Evolutionary conservation across 768 basidiomycete genomes (phyloP).

Genomic region (Gloeopeniophorella convolvens): DNA sequence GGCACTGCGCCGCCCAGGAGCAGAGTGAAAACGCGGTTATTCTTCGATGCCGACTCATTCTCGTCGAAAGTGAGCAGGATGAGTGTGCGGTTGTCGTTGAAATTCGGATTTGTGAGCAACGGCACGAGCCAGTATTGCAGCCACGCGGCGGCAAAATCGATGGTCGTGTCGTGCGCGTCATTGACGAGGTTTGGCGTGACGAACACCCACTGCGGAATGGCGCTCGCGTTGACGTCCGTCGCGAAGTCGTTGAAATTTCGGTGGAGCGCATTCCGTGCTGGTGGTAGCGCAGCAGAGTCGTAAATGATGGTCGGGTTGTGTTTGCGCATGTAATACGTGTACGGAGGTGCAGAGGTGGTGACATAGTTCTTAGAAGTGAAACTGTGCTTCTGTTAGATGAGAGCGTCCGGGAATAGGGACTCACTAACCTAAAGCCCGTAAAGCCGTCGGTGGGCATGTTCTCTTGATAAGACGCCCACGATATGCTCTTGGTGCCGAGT

Average conservation of each 20-base stretch:
- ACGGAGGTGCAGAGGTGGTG: slow-evolving; percentile 26
- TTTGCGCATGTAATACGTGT: slow-evolving; percentile 50
- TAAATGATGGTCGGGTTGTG: slow-evolving; percentile 48
- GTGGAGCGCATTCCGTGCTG: slow-evolving; percentile 37
- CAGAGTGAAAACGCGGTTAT: slow-evolving; percentile 42
- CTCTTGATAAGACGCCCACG: slow-evolving; percentile 33
- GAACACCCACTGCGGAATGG: slow-evolving; percentile 53
- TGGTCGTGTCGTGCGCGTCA: slow-evolving; percentile 54
- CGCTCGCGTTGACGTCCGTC: slow-evolving; percentile 41
- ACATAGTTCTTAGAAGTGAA: slow-evolving; percentile 34
- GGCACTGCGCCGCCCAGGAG: slow-evolving; percentile 45
- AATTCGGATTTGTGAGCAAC: slow-evolving; percentile 40
- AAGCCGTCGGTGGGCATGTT: slow-evolving; percentile 47
- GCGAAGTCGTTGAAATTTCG: slow-evolving; percentile 61
- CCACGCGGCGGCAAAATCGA: slow-evolving; percentile 42
- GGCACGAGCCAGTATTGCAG: slow-evolving; percentile 45
- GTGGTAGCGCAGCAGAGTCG: slow-evolving; percentile 41
- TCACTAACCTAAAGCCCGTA: slow-evolving; percentile 13
- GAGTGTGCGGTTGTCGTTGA: slow-evolving; percentile 49
- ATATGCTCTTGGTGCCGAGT: background rate
- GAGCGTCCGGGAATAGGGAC: background rate
- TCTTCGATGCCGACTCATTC: slow-evolving; percentile 34
- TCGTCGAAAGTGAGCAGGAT: slow-evolving; percentile 61
- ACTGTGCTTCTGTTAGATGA: slow-evolving; percentile 17
- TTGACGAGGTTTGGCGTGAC: slow-evolving; percentile 55